Percentiles rank a stretch among this genome's conserved stretches.
Conservation (phyloP, 2,329 filamentous ascomycete genomes). For the Verticillium isaacii region DNA sequence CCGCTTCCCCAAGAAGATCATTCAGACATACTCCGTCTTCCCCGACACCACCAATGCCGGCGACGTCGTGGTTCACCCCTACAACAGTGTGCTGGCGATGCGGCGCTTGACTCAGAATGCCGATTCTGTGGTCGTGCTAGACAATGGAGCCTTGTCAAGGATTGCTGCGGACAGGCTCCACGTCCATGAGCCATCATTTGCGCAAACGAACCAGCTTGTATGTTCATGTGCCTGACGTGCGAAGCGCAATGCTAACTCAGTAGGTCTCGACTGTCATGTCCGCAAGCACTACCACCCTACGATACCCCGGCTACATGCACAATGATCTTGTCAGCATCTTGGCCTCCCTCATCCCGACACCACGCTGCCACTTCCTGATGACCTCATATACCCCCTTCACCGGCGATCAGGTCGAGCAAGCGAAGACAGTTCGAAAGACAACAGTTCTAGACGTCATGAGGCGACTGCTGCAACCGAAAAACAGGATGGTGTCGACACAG, state of each 20-base stretch:
- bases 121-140: conserved; percentile 93
- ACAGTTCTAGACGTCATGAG: conserved; percentile 98
- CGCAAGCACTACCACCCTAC: conserved; percentile 89
- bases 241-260: conserved; percentile 3
- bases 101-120: conserved; percentile 89
- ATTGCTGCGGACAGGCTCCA: conserved; percentile 94
- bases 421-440: conserved; percentile 96
- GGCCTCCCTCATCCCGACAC: conserved; percentile 91
- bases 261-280: conserved; percentile 96
- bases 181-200: conserved; percentile 91
- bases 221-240: conserved; percentile 13
- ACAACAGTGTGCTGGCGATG: conserved; percentile 94
- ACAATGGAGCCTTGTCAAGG: conserved; percentile 88
- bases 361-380: conserved; percentile 96
- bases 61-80: conserved; percentile 95
- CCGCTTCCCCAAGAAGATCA: conserved; percentile 96
- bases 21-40: conserved; percentile 98
- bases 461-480: conserved; percentile 91
- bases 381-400: conserved; percentile 98
- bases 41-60: conserved; percentile 83
- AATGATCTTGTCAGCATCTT: conserved; percentile 97
- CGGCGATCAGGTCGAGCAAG: conserved; percentile 90
- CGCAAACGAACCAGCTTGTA: conserved; percentile 94
- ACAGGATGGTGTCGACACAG: conserved; percentile 96
- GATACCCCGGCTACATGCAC: conserved; percentile 99